Base-by-base conservation (phyloP, 805 yeast species). In the Hanseniaspora meyeri region DNA sequence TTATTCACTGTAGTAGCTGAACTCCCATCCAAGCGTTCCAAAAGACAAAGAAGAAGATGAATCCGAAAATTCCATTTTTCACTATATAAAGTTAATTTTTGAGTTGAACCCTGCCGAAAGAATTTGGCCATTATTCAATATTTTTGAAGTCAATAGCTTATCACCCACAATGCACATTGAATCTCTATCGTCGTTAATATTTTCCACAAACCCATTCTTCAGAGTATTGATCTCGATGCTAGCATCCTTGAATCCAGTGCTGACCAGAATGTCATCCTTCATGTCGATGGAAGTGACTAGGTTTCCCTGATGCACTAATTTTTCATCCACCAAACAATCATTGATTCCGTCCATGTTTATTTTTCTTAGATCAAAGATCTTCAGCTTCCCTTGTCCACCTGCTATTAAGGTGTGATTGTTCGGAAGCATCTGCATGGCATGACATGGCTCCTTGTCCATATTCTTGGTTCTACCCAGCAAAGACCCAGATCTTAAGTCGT, bases 21-120 rank as follows among this genome's bases (percentile, higher is more conserved):
- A 19, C 49, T 51, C 7, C 55, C 55, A 2, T 45, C 32, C 2
- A 51, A 51, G 20, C 29, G 55, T 17, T 37, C 55, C n/a, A 51
- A 51, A 31, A 51, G 55, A 45, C 55, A 51, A 20, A 47, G 55
- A 34, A 51, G 55, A 45, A 51, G 55, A 38, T 51, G 37, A 20
- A 14, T 19, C 27, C n/a, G n/a, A n/a, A n/a, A n/a, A n/a, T n/a
- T 12, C 4, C n/a, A 20, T 12, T 20, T 16, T 19, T 2, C 17
- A 19, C 24, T 24, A 42, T 42, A 51, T 36, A 11, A 43, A 12
- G 40, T 39, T 39, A 14, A 51, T 34, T 38, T 51, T 51, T 24
- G 49, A 7, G 38, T 45, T 45, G 31, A 51, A 51, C 5, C 55
- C 55, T 27, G 43, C 55, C 4, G 55, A 34, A 4, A 24, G 10